phyloP scores from a whole-genome alignment of 2,329 filamentous ascomycete species.

The Penicillium sp. region DNA sequence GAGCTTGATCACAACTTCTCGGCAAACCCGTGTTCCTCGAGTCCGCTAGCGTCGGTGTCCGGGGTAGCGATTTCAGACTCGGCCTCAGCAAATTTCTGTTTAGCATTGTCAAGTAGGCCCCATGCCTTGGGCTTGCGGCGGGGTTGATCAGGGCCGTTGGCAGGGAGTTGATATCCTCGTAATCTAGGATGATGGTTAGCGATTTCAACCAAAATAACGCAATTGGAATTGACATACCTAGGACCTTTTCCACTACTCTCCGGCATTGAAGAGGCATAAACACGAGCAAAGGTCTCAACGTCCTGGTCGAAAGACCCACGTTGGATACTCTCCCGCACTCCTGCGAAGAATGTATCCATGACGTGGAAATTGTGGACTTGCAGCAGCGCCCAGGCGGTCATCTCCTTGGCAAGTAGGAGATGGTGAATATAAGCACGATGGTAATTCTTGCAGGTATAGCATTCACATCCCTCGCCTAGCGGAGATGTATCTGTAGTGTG shows the following conservation, averaged over 20 bases:
- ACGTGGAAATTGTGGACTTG: constrained; percentile 87
- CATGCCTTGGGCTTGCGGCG: constrained; percentile 69
- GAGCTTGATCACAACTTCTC: constrained; percentile 34
- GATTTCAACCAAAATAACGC: background rate
- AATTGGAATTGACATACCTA: constrained; percentile 44
- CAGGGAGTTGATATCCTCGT: constrained; percentile 79
- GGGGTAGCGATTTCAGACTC: constrained; percentile 52
- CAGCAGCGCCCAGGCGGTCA: constrained; percentile 91
- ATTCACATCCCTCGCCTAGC: constrained; percentile 63
- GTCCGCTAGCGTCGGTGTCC: constrained; percentile 50
- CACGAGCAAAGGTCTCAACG: constrained; percentile 57
- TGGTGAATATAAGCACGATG: constrained; percentile 87
- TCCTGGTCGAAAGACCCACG: constrained; percentile 56
- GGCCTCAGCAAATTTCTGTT: constrained; percentile 49
- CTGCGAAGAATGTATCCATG: constrained; percentile 69
- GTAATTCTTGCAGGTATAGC: constrained; percentile 80
- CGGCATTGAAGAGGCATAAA: constrained; percentile 71
- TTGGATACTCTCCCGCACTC: constrained; percentile 64
- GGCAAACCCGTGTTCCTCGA: constrained; percentile 59
- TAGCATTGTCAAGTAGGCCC: constrained; percentile 55
- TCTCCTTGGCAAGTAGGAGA: constrained; percentile 84
- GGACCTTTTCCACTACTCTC: constrained; percentile 74
- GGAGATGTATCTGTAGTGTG: constrained; percentile 64
- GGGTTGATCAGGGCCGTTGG: constrained; percentile 59
- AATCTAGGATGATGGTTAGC: constrained; percentile 44